Evolutionary conservation across 805 yeast genomes (phyloP).

Genomic region (Kuraishia hungarica): DNA sequence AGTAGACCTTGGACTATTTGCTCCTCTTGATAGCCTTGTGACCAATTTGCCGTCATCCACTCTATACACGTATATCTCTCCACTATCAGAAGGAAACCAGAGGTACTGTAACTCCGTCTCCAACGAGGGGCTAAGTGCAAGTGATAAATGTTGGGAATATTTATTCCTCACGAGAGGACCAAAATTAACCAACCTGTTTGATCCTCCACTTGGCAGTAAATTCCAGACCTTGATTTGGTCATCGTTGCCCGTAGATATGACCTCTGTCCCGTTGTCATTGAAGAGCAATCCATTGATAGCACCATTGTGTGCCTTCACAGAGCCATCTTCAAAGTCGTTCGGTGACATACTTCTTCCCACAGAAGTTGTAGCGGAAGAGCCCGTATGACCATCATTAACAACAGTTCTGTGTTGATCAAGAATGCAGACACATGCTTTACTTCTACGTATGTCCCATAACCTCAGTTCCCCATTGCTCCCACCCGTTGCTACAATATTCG

Average conservation of each 20-base stretch:
- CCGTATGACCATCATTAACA: conserved; percentile 4
- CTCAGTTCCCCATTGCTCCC: conserved; percentile 75
- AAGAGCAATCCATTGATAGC: conserved; percentile 75
- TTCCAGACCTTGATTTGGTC: conserved; percentile 80
- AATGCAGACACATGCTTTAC: conserved; percentile 52
- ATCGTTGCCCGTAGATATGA: conserved; percentile 70
- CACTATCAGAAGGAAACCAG: conserved; percentile 68
- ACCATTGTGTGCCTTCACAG: conserved; percentile 61
- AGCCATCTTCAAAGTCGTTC: conserved; percentile 13
- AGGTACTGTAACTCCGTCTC: conserved; percentile 52
- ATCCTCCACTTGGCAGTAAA: conserved; percentile 33
- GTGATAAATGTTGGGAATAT: conserved; percentile 45
- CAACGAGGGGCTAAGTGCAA: conserved; percentile 38
- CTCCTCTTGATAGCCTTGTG: conserved; percentile 40
- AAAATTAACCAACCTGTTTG: conserved; percentile 61
- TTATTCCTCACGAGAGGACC: conserved; percentile 73
- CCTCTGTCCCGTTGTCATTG: conserved; percentile 54
- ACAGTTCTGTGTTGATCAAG: conserved; percentile 33
- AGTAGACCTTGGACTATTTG: conserved; percentile 37
- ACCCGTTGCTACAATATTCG: conserved; percentile 64
- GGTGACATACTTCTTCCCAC: conserved; percentile 4
- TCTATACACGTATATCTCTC: conserved; percentile 55
- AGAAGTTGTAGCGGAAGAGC: conserved; percentile 6
- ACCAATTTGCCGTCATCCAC: conserved; percentile 56
- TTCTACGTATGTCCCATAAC: conserved; percentile 79